Percentiles rank a stretch among this genome's conserved stretches.
Evolutionary conservation across 176 grass and related monocot species (phyloP).

Genomic region (Cocos nucifera): DNA sequence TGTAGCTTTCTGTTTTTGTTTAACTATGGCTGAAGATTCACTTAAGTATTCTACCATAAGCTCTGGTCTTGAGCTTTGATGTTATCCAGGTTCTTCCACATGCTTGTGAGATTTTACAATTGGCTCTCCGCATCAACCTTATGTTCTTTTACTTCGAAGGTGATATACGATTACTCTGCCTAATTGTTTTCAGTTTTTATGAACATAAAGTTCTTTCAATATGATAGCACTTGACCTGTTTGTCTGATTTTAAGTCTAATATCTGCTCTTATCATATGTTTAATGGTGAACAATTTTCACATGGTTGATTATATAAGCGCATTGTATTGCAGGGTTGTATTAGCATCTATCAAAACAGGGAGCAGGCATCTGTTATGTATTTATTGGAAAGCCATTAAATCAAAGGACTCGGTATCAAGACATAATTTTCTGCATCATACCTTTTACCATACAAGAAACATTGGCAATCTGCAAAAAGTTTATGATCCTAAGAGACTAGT

Average conservation of each 20-base stretch:
- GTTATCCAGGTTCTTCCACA: slow-evolving; percentile 60
- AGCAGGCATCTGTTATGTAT: slow-evolving; percentile 90
- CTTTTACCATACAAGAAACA: too few relatives aligned
- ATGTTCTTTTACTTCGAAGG: slow-evolving; percentile 99
- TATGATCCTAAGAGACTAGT: too few relatives aligned
- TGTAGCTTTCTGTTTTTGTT: too few relatives aligned
- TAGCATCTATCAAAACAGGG: slow-evolving; percentile 92
- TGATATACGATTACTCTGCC: slow-evolving; percentile 5
- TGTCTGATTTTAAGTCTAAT: neutral
- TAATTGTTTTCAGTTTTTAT: too few relatives aligned
- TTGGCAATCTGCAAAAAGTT: too few relatives aligned
- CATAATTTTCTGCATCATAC: neutral
- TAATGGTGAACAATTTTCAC: slow-evolving; percentile 10
- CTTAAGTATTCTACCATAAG: too few relatives aligned
- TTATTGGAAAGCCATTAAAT: slow-evolving; percentile 92
- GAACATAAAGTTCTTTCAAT: too few relatives aligned
- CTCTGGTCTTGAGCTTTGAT: too few relatives aligned
- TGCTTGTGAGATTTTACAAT: slow-evolving; percentile 72
- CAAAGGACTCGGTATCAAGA: slow-evolving; percentile 75
- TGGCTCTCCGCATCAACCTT: slow-evolving; percentile 75
- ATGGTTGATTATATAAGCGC: slow-evolving; percentile 25
- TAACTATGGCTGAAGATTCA: too few relatives aligned
- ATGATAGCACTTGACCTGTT: too few relatives aligned
- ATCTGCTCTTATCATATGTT: neutral
- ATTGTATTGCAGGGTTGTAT: slow-evolving; percentile 69